These are phyloP conservation scores for Gaeumannomyces sp. DNA, from an alignment of 2,329 filamentous ascomycete genomes.

Conservation along the genomic window DNA sequence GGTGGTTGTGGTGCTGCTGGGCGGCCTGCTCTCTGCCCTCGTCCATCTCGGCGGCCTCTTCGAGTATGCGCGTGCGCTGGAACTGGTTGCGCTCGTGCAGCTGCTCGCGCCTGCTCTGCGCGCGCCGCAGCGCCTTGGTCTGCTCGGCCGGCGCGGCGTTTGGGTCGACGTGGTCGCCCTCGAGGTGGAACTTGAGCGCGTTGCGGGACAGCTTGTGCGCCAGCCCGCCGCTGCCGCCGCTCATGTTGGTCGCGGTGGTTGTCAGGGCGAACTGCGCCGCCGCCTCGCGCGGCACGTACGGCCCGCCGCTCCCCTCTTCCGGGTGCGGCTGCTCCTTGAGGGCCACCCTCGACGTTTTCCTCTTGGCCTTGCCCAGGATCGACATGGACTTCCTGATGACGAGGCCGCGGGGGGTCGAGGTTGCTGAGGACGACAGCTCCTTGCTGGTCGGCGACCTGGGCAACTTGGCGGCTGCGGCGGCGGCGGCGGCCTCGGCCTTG, in stretches of 20 bases:
- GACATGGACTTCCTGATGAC: constrained; percentile 3
- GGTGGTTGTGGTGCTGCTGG: constrained; percentile 22
- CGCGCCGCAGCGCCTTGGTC: constrained; percentile 29
- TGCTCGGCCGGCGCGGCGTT: constrained; percentile 28
- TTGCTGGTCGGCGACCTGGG: not conserved
- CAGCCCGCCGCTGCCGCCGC: constrained; percentile 21
- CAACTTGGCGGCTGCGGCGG: too few relatives aligned
- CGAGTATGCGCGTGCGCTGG: constrained; percentile 31
- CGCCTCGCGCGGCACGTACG: constrained; percentile 47
- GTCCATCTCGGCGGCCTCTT: constrained; percentile 29
- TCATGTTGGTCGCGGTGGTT: constrained; percentile 37
- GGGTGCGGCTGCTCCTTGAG: not conserved
- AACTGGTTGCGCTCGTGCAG: constrained; percentile 37
- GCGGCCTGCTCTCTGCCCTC: constrained; percentile 15
- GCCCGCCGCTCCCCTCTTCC: constrained; percentile 18
- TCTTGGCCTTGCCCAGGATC: not conserved
- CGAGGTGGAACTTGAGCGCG: constrained; percentile 34
- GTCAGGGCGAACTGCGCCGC: constrained; percentile 50
- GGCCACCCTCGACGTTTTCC: constrained; percentile 1
- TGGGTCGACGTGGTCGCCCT: constrained; percentile 24
- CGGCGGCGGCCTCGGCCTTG: constrained; percentile 1
- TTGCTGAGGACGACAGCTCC: not conserved
- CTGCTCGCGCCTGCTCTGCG: constrained; percentile 32
- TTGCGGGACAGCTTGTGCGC: constrained; percentile 38
- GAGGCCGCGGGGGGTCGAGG: constrained; percentile 1